Evolutionary conservation across 1,139 yeast genomes (phyloP), one percentile per base, ranked within the genome.

Genomic region (Diutina siamensis): DNA sequence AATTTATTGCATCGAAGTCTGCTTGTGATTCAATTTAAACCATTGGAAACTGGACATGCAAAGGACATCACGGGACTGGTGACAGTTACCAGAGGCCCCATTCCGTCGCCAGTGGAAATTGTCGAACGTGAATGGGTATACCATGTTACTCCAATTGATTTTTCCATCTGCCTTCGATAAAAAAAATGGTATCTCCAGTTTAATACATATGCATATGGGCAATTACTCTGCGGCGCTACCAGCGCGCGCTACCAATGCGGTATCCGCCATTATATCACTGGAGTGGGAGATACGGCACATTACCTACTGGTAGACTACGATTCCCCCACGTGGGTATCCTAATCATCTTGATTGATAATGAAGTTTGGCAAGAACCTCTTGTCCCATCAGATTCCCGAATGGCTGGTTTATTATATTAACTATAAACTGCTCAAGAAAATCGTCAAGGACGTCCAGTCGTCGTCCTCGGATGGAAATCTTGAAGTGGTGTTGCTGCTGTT

Each of bases 311-410:
- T 25, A 10, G 28, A 10, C 5, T 7, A 7, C 15, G 12, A 4
- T 7, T 13, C 34, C 5, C 12, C 34, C 34, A 31, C 34, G 34
- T 31, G 34, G 34, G 28, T 5, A 25, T 10, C 28, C 28, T 10
- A 25, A 25, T 7, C 28, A 25, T 10, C 28, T n/a, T n/a, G n/a
- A n/a, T n/a, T n/a, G n/a, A n/a, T n/a, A 35, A 85, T 86, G 95
- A 86, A 86, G 72, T 86, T 86, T 62, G 95, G 94, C 34, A 86
- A 86, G 60, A 83, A 87, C 4, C 63, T 86, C 53, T 64, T 80
- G 35, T 70, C 85, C 48, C 95, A 89, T 62, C 95, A 87, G 67
- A 86, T 89, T 49, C 97, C 97, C 8, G 96, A 88, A 64, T 89
- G 97, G 97, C 57, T 68, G n/a, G 63, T 64, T 69, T 76, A 74